phyloP scores from a whole-genome alignment of 148 eudicot genomes.

The Euryodendron excelsum region DNA sequence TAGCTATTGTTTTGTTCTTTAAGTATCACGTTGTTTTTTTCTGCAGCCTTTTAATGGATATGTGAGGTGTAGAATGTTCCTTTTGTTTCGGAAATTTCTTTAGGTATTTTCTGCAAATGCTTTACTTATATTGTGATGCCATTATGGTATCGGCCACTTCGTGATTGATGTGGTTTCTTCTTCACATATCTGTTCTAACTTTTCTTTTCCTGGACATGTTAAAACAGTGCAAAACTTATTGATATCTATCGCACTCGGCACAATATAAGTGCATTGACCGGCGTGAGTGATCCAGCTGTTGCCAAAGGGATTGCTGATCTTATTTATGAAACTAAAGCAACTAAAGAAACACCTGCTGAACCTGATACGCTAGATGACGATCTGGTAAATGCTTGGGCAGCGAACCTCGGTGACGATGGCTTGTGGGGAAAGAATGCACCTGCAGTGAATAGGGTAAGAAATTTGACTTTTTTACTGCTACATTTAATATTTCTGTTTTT shows the following conservation, averaged over 20 bases:
- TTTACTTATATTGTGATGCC: slow-evolving; percentile 7
- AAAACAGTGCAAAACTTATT: slow-evolving; percentile 78
- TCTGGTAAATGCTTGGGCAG: slow-evolving; percentile 96
- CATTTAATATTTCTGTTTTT: background rate
- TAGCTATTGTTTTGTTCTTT: too few species aligned
- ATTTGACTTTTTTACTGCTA: slow-evolving; percentile 12
- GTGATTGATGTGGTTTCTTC: background rate
- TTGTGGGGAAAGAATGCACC: slow-evolving; percentile 88
- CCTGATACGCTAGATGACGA: slow-evolving; percentile 85
- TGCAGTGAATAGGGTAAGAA: slow-evolving; percentile 87
- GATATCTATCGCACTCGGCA: slow-evolving; percentile 89
- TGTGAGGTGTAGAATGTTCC: too few species aligned
- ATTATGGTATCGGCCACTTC: background rate
- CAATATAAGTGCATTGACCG: slow-evolving; percentile 81
- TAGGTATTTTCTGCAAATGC: too few species aligned
- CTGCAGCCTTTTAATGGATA: too few species aligned
- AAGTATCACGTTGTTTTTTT: too few species aligned
- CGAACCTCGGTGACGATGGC: slow-evolving; percentile 96
- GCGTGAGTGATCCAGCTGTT: slow-evolving; percentile 85
- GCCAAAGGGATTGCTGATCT: slow-evolving; percentile 96
- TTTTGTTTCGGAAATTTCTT: too few species aligned
- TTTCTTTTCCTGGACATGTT: slow-evolving; percentile 17
- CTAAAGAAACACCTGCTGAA: slow-evolving; percentile 51
- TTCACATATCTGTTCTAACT: slow-evolving; percentile 7
- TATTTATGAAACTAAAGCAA: slow-evolving; percentile 71